Evolutionary conservation across 495 filamentous ascomycete genomes (phyloP).

Genomic region (Terfezia boudieri): DNA sequence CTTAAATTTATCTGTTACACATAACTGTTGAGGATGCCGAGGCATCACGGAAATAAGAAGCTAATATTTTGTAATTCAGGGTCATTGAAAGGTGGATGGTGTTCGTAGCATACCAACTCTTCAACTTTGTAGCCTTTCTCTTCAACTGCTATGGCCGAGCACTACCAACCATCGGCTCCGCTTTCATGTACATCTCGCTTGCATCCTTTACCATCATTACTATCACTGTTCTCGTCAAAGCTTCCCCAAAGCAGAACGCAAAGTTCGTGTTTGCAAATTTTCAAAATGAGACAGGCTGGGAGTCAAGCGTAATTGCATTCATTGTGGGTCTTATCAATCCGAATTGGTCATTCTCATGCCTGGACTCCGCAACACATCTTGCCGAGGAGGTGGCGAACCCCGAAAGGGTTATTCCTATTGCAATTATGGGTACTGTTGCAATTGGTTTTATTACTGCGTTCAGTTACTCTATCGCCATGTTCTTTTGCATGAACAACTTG

Average conservation of each 20-base stretch:
- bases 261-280: constrained; percentile 40
- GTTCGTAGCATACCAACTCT: constrained; percentile 28
- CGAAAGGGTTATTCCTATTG: constrained; percentile 27
- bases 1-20: neutral
- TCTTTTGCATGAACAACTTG: constrained; percentile 36
- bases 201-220: constrained; percentile 33
- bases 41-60: neutral
- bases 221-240: constrained; percentile 31
- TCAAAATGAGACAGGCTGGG: constrained; percentile 41
- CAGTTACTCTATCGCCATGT: constrained; percentile 33
- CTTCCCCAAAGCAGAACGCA: constrained; percentile 30
- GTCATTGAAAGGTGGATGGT: constrained; percentile 33
- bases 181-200: constrained; percentile 27
- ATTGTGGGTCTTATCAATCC: constrained; percentile 40
- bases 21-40: neutral
- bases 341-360: constrained; percentile 38
- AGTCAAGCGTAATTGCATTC: constrained; percentile 36
- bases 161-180: constrained; percentile 28
- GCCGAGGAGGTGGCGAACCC: constrained; percentile 37
- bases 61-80: constrained; percentile 13
- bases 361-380: constrained; percentile 40
- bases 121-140: constrained; percentile 33
- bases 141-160: constrained; percentile 37
- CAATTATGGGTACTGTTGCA: constrained; percentile 35
- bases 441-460: constrained; percentile 38